Base-by-base conservation (phyloP, 352 stramenopile species). In the Peronospora destructor region DNA sequence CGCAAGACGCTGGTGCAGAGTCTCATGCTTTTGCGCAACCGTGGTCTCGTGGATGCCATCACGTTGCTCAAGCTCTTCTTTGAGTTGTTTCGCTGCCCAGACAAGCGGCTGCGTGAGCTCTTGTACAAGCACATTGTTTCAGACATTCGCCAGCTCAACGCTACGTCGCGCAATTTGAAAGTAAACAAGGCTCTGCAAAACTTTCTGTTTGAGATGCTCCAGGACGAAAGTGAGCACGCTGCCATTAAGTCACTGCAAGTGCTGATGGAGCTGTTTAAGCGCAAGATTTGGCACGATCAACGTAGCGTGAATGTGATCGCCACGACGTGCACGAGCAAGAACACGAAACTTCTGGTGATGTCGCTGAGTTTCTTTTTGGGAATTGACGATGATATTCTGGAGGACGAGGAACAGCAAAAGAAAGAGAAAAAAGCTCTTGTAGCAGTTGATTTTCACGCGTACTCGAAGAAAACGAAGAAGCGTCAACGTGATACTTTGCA, bases 291-390 rank as follows among this genome's bases (percentile, higher is more conserved):
- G 96, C 97, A 92, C 42, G 96, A 99, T 67, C 88, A 92, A 53
- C 83, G 93, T 32, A 97, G 89, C 26, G 94, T 98, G 6, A 98
- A 98, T 53, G 95, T 98, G 14, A 95, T 99, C 25, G 95, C 92
- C 9, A 91, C 88, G 19, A 95, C 94, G 0, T 95, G 88, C 37
- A 82, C 71, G 14, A 85, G 73, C 56, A 87, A 85, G 65, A 89
- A 92, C 63, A 82, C 80, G 12, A 92, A 91, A 54, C 72, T 96
- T 39, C 58, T 91, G 6, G 85, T 94, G 32, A 88, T 95, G 42
- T 80, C 92, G 6, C 84, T 99, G 53, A 89, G 96, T 50, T 99
- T 99, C 72, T 99, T 99, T 71, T 71, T 99, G 14, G 96, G 95
- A 32, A 98, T 98, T 64, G 95, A 98, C 67, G 85, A 97, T 19